Conservation (phyloP, 768 basidiomycete species). For the Tulasnella sp. region DNA sequence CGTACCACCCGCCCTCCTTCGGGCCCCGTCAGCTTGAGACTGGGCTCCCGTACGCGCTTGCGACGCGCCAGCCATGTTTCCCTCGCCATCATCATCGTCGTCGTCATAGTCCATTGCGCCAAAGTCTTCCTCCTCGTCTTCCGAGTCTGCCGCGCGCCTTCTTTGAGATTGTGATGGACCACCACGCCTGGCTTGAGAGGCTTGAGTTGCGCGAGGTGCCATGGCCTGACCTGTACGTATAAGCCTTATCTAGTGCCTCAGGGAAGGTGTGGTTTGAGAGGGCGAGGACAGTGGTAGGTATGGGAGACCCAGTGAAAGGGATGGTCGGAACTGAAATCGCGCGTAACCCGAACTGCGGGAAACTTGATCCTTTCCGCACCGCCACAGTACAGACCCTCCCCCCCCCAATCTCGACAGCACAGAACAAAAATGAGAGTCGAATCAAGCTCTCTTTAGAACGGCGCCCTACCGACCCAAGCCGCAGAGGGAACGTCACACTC, state of each 20-base stretch:
- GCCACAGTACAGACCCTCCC: too few relatives aligned
- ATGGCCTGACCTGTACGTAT: neutral
- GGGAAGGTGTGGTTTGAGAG: neutral
- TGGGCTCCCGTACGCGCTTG: slow-evolving; percentile 4
- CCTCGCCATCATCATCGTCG: slow-evolving; percentile 32
- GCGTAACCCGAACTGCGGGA: neutral
- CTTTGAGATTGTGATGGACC: slow-evolving; percentile 29
- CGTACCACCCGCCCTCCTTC: neutral
- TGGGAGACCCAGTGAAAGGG: neutral
- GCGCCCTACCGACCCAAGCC: too few relatives aligned
- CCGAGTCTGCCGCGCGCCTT: slow-evolving; percentile 35
- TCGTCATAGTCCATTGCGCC: slow-evolving; percentile 38
- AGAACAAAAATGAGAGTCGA: too few relatives aligned
- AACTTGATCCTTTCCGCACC: neutral
- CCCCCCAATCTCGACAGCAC: too few relatives aligned
- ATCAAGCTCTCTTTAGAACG: too few relatives aligned
- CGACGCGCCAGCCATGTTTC: slow-evolving; percentile 20
- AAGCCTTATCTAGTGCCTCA: neutral
- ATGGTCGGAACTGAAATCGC: neutral
- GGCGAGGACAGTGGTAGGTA: neutral
- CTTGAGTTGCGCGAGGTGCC: slow-evolving; percentile 9
- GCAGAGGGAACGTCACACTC: too few relatives aligned
- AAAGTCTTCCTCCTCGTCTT: slow-evolving; percentile 36
- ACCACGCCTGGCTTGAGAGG: slow-evolving; percentile 1
- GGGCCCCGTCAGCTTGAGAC: neutral